Percentiles rank a stretch among this genome's conserved stretches.
These are phyloP conservation scores for Apostasia shenzhenica DNA, from an alignment of 106 monocot species.

Conservation along the genomic window DNA sequence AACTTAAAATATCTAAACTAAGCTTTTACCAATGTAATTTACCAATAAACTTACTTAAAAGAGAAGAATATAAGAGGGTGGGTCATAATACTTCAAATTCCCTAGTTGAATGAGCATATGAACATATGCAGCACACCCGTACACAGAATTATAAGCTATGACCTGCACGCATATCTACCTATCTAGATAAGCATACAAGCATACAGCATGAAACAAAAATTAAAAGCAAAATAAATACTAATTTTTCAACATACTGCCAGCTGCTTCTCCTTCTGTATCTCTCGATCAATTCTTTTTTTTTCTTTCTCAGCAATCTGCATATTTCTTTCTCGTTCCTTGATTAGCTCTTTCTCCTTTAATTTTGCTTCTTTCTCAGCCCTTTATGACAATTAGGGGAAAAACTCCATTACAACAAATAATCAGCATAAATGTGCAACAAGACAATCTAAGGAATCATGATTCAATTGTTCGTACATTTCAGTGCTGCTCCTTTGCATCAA, in stretches of 20 bases:
- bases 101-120: too few species aligned
- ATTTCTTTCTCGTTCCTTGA: conserved; percentile 49
- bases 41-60: too few species aligned
- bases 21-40: too few species aligned
- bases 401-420: conserved; percentile 1
- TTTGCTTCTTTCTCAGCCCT: conserved; percentile 62
- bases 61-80: too few species aligned
- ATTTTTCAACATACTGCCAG: conserved; percentile 38
- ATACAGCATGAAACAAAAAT: not conserved
- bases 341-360: conserved; percentile 53
- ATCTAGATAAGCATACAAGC: not conserved
- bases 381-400: conserved; percentile 1
- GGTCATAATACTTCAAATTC: too few species aligned
- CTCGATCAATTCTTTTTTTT: conserved; percentile 54
- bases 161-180: too few species aligned
- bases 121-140: not conserved
- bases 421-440: not conserved
- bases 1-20: too few species aligned
- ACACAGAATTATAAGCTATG: too few species aligned
- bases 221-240: not conserved
- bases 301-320: conserved; percentile 46
- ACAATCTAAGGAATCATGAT: not conserved
- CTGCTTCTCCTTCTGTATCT: conserved; percentile 52
- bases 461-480: conserved; percentile 36
- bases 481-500: conserved; percentile 38